Evolutionary conservation across 352 stramenopile species (phyloP).

Genomic region (Phytophthora litchii): DNA sequence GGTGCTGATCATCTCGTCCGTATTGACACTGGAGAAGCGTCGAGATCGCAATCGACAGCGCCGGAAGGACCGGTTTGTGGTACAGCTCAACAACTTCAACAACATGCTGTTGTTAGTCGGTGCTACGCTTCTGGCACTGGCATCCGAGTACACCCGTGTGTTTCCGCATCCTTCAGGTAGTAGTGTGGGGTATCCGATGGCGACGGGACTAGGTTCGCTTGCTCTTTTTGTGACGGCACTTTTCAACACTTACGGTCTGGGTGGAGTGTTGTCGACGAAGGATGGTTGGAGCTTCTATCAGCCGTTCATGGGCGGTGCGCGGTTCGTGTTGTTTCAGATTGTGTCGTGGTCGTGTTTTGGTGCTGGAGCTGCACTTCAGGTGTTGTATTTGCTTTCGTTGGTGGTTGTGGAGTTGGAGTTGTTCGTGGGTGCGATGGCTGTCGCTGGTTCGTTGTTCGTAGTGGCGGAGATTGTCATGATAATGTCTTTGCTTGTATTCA

Average conservation of each 20-base stretch:
- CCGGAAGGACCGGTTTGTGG: constrained; percentile 56
- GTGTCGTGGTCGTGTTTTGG: constrained; percentile 29
- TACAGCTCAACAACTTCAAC: constrained; percentile 88
- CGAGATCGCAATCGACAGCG: constrained; percentile 40
- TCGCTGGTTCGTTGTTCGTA: constrained; percentile 54
- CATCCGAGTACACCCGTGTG: constrained; percentile 63
- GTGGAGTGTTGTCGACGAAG: constrained; percentile 72
- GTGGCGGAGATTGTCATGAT: constrained; percentile 76
- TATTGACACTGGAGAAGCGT: constrained; percentile 64
- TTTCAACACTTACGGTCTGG: constrained; percentile 86
- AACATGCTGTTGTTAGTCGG: constrained; percentile 84
- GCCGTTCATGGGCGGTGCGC: neutral
- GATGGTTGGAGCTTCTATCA: constrained; percentile 55
- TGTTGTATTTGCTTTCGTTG: constrained; percentile 78
- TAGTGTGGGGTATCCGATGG: constrained; percentile 55
- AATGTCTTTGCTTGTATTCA: constrained; percentile 39
- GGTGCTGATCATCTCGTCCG: constrained; percentile 79
- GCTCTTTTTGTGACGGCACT: constrained; percentile 75
- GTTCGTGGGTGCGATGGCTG: constrained; percentile 71
- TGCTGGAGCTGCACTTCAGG: constrained; percentile 68
- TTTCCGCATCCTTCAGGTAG: constrained; percentile 40
- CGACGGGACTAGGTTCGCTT: constrained; percentile 63
- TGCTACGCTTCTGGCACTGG: constrained; percentile 60
- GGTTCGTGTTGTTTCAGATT: neutral
- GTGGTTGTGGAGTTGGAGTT: constrained; percentile 81